Conservation (phyloP, 805 yeast genomes). For the Kregervanrija delftensis region DNA sequence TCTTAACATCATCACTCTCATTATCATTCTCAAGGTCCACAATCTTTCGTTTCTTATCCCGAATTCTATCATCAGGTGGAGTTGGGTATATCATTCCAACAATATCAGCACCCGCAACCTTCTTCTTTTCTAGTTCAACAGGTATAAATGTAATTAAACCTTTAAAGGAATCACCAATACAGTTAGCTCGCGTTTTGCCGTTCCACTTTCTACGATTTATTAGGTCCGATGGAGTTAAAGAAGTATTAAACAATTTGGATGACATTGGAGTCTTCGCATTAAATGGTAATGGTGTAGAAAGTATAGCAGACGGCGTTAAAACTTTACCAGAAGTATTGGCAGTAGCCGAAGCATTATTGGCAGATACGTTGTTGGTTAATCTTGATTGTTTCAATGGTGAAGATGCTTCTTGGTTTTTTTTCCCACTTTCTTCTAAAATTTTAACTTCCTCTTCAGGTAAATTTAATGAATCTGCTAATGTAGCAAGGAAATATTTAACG, state of each 20-base stretch:
- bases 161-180: constrained; percentile 39
- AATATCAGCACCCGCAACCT: constrained; percentile 6
- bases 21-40: constrained; percentile 5
- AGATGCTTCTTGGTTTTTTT: no score
- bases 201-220: constrained; percentile 16
- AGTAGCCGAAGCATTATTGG: not conserved
- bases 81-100: constrained; percentile 26
- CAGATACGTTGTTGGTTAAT: no score
- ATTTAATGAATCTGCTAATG: constrained; percentile 44
- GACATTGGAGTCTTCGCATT: constrained; percentile 27
- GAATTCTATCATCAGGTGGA: constrained; percentile 28
- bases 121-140: constrained; percentile 9
- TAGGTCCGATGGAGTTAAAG: not conserved
- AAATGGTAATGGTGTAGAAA: constrained; percentile 32
- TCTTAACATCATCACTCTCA: constrained; percentile 7
- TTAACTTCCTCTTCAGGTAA: constrained; percentile 33
- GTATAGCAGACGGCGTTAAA: constrained; percentile 33
- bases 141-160: constrained; percentile 31
- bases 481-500: constrained; percentile 41
- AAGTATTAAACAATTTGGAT: not conserved
- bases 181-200: constrained; percentile 39
- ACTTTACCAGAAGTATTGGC: constrained; percentile 5
- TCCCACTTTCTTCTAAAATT: constrained; percentile 14
- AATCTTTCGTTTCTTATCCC: constrained; percentile 7
- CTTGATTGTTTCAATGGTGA: no score